These are phyloP conservation scores for Colletotrichum lentis DNA, from an alignment of 2,329 filamentous ascomycete species.

Conservation along the genomic window DNA sequence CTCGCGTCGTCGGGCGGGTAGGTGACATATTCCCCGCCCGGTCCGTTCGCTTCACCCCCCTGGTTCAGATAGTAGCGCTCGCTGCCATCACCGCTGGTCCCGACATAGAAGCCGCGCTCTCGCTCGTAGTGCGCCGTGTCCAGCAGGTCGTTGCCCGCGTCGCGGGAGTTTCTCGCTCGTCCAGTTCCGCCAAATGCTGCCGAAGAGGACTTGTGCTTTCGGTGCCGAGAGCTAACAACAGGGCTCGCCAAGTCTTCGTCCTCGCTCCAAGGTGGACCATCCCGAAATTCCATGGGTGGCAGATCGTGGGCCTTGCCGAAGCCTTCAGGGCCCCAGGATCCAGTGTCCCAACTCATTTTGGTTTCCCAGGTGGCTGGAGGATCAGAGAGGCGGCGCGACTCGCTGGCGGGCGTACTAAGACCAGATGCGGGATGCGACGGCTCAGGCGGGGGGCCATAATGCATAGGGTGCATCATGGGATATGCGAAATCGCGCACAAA, in stretches of 20 bases:
- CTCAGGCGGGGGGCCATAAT: slow-evolving; percentile 90
- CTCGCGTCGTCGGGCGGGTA: slow-evolving; percentile 73
- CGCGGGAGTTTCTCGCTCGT: slow-evolving; percentile 54
- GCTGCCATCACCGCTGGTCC: slow-evolving; percentile 73
- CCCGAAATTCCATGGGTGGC: slow-evolving; percentile 82
- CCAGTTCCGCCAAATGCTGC: slow-evolving; percentile 57
- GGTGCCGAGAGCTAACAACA: slow-evolving; percentile 83
- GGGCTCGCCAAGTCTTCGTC: slow-evolving; percentile 95
- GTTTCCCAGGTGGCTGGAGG: slow-evolving; percentile 79
- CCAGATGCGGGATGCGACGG: slow-evolving; percentile 75
- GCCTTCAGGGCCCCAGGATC: slow-evolving; percentile 59
- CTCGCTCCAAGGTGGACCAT: slow-evolving; percentile 92
- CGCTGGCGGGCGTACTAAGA: slow-evolving; percentile 84
- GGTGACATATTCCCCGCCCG: slow-evolving; percentile 81
- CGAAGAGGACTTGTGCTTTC: slow-evolving; percentile 80
- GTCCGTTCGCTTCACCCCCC: slow-evolving; percentile 74
- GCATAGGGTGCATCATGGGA: slow-evolving; percentile 79
- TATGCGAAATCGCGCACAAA: slow-evolving; percentile 97
- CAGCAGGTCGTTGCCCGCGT: slow-evolving; percentile 51
- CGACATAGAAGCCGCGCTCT: slow-evolving; percentile 73
- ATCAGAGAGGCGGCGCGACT: slow-evolving; percentile 83
- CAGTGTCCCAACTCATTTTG: slow-evolving; percentile 65
- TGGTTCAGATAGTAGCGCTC: slow-evolving; percentile 79
- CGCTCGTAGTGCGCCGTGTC: slow-evolving; percentile 61
- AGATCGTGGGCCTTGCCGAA: slow-evolving; percentile 71